A percentile compares a stretch with the other conserved stretches of the same genome.
These are phyloP conservation scores for Rhododendron kiyosumense DNA, from an alignment of 148 eudicot genomes.

Conservation along the genomic window DNA sequence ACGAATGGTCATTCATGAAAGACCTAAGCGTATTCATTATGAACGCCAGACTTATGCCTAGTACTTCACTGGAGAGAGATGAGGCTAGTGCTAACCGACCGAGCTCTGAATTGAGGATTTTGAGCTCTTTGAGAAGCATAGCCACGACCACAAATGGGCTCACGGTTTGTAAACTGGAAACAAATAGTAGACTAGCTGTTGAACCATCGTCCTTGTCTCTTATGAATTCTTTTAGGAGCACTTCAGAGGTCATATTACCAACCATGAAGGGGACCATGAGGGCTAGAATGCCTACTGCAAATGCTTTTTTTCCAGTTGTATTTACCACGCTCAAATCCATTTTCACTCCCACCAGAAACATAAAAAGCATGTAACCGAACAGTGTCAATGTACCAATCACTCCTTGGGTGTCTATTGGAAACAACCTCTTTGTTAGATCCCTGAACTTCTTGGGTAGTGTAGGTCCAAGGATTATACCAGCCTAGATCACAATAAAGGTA, in stretches of 20 bases:
- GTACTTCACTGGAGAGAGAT: slow-evolving; percentile 9
- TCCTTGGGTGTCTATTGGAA: slow-evolving; percentile 9
- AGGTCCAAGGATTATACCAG: slow-evolving; percentile 22
- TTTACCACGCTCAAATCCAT: slow-evolving; percentile 11
- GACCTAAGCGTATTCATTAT: neutral
- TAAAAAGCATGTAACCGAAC: slow-evolving; percentile 16
- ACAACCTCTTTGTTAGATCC: neutral
- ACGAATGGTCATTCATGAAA: neutral
- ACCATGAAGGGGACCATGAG: slow-evolving; percentile 5
- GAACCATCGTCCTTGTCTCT: neutral
- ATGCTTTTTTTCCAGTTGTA: slow-evolving; percentile 20
- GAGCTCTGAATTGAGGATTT: slow-evolving; percentile 34
- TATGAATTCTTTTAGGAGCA: neutral
- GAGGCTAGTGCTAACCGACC: slow-evolving; percentile 25
- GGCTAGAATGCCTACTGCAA: slow-evolving; percentile 10
- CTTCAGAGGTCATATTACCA: neutral
- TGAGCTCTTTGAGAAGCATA: slow-evolving; percentile 24
- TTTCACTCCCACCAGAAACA: slow-evolving; percentile 21
- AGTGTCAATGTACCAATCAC: neutral
- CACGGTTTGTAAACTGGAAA: neutral
- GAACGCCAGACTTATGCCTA: neutral
- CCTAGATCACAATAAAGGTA: slow-evolving; percentile 6
- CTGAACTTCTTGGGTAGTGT: neutral
- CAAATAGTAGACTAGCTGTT: neutral
- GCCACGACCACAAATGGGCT: slow-evolving; percentile 24